phyloP scores from a whole-genome alignment of 495 filamentous ascomycete genomes.

The Penicillium paradoxum region DNA sequence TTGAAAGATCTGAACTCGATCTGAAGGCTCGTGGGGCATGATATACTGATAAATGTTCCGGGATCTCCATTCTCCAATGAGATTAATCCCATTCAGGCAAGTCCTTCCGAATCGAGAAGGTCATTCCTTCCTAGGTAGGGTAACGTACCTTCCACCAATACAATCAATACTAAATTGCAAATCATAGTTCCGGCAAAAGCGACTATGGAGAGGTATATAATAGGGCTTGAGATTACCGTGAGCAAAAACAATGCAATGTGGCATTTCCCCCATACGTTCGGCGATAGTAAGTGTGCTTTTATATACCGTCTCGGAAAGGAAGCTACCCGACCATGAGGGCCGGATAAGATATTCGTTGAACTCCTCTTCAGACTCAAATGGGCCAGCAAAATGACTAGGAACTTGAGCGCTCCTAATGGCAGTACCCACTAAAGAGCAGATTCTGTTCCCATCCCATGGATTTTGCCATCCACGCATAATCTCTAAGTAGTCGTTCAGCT shows the following conservation, averaged over 20 bases:
- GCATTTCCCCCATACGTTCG: slow-evolving; percentile 5
- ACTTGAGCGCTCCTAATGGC: slow-evolving; percentile 15
- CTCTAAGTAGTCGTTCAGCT: slow-evolving; percentile 21
- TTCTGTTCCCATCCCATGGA: slow-evolving; percentile 10
- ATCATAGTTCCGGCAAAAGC: too few relatives aligned
- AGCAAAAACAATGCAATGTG: slow-evolving; percentile 9
- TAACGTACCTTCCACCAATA: too few relatives aligned
- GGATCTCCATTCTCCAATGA: not conserved
- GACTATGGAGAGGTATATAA: too few relatives aligned
- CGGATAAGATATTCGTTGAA: slow-evolving; percentile 19
- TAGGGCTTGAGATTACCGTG: slow-evolving; percentile 10
- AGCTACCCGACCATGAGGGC: slow-evolving; percentile 16
- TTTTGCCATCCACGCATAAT: slow-evolving; percentile 19
- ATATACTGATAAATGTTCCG: too few relatives aligned
- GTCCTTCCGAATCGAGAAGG: slow-evolving; percentile 5
- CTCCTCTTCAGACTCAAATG: slow-evolving; percentile 18
- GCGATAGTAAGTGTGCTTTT: slow-evolving; percentile 8
- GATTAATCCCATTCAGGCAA: slow-evolving; percentile 1
- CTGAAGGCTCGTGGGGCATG: not conserved
- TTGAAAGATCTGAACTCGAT: not conserved
- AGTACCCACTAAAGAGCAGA: slow-evolving; percentile 16
- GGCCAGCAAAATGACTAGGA: slow-evolving; percentile 18
- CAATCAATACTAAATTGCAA: too few relatives aligned
- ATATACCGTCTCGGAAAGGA: slow-evolving; percentile 13
- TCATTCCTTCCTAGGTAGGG: not conserved